Conservation (phyloP, 306 rosid species). For the Sophora flavescens region DNA sequence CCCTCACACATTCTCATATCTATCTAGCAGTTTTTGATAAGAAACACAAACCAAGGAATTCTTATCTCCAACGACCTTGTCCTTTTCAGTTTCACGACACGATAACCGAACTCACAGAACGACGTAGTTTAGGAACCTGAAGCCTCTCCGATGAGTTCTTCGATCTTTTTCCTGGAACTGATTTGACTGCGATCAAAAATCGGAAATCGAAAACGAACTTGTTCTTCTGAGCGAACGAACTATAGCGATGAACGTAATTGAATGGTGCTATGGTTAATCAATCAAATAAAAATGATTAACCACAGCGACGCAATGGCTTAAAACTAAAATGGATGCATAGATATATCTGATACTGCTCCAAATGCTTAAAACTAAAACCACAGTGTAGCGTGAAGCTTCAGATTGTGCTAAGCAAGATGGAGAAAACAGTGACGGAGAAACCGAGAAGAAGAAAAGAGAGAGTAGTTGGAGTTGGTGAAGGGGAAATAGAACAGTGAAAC, state of each 20-base stretch:
- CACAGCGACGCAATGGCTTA: slow-evolving; percentile 22
- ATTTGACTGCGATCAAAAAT: slow-evolving; percentile 34
- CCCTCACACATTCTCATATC: slow-evolving; percentile 37
- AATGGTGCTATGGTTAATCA: background rate
- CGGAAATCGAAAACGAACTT: slow-evolving; percentile 26
- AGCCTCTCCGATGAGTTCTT: slow-evolving; percentile 19
- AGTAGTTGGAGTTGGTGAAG: slow-evolving; percentile 29
- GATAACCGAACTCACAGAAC: slow-evolving; percentile 7
- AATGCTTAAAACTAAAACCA: too few relatives aligned
- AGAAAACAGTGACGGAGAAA: slow-evolving; percentile 18
- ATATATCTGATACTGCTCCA: background rate
- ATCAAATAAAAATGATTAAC: slow-evolving; percentile 28
- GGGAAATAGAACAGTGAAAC: slow-evolving; percentile 60
- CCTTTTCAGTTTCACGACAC: slow-evolving; percentile 41
- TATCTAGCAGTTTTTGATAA: background rate
- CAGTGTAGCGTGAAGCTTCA: slow-evolving; percentile 44
- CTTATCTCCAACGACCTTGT: slow-evolving; percentile 50
- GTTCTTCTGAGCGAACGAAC: slow-evolving; percentile 15
- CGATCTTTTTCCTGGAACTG: slow-evolving; percentile 16
- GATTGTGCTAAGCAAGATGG: slow-evolving; percentile 20
- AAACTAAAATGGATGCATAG: slow-evolving; percentile 12
- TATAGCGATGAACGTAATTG: background rate
- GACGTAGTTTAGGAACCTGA: slow-evolving; percentile 43
- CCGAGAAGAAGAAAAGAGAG: background rate
- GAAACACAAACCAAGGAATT: slow-evolving; percentile 37